Evolutionary conservation across 306 rosid species (phyloP).

Genomic region (Acmispon strigosus): DNA sequence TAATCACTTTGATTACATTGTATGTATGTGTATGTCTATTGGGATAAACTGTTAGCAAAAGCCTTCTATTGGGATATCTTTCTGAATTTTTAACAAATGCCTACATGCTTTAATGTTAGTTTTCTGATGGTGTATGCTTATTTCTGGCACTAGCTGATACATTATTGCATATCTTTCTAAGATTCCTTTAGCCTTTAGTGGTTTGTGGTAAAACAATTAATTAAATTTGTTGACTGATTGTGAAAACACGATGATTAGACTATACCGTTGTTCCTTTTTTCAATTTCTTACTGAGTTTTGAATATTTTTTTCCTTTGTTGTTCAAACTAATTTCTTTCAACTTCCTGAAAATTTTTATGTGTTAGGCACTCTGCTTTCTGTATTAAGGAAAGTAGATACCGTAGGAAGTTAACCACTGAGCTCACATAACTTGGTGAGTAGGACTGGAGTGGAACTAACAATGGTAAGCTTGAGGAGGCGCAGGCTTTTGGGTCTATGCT

Average conservation of each 20-base stretch:
- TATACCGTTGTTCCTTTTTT: not conserved
- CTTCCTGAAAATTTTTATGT: not conserved
- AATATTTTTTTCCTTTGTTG: not conserved
- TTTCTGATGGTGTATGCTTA: not conserved
- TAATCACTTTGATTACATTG: conserved; percentile 14
- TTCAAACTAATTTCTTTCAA: not conserved
- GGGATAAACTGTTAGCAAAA: not conserved
- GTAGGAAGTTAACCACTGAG: not conserved
- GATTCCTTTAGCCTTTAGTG: not conserved
- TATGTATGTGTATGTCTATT: not conserved
- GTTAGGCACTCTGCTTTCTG: conserved; percentile 4
- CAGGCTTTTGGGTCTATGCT: conserved; percentile 69
- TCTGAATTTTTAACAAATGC: not conserved
- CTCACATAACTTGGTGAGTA: not conserved
- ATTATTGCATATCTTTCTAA: not conserved
- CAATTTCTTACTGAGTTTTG: not conserved
- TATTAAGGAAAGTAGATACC: conserved; percentile 20
- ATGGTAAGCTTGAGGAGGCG: conserved; percentile 93
- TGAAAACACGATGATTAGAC: not conserved
- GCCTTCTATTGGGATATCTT: not conserved
- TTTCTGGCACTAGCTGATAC: not conserved
- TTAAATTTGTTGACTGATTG: not conserved
- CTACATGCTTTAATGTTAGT: conserved; percentile 1
- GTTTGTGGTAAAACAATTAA: too few species aligned
- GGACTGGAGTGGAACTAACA: conserved; percentile 8